Evolutionary conservation across 2,329 filamentous ascomycete genomes (phyloP), one percentile per base, ranked within the genome.

Genomic region (Didymosphaeria variabile): DNA sequence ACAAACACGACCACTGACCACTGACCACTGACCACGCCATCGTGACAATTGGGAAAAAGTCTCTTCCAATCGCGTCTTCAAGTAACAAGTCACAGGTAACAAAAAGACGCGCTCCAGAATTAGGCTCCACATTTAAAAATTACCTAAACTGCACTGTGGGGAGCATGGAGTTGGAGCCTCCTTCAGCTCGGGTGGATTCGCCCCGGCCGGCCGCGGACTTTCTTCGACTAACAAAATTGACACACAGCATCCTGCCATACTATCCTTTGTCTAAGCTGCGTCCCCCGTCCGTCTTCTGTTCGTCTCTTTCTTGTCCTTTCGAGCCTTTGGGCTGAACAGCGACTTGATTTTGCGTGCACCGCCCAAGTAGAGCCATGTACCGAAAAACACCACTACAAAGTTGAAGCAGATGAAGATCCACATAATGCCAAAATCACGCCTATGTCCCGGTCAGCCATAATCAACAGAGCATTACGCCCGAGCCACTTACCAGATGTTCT

Each of bases 361-460:
- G n/a, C 74, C 72, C 19, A 88, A 76, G 72, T 86, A 87, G 1
- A 87, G 63, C 84, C 84, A 87, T 0, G 83, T 85, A 64, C 83
- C 82, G 10, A 80, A 38, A 61, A 85, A 87, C 8, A 87, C 82
- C 0, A 83, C 73, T 0, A 74, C 65, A 59, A 88, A 91, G 63
- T 92, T 91, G 70, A 91, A 91, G 1, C 84, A 72, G 21, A 89
- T 86, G 68, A 86, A 91, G 3, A 53, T 55, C 46, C 83, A 87
- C 66, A 90, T 88, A 55, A 90, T 87, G 2, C 88, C 84, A 75
- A 90, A 91, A 60, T 90, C 80, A 12, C 88, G 78, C 90, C 89
- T 55, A 23, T 23, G 10, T 29, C 12, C 26, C 9, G 19, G 29
- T 55, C 13, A 55, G 52, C 38, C 34, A 31, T 10, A 7, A 21